Evolutionary conservation across 208 protist genomes (phyloP), one percentile per base, ranked within the genome.

Genomic region (Trypanosoma scelopori): DNA sequence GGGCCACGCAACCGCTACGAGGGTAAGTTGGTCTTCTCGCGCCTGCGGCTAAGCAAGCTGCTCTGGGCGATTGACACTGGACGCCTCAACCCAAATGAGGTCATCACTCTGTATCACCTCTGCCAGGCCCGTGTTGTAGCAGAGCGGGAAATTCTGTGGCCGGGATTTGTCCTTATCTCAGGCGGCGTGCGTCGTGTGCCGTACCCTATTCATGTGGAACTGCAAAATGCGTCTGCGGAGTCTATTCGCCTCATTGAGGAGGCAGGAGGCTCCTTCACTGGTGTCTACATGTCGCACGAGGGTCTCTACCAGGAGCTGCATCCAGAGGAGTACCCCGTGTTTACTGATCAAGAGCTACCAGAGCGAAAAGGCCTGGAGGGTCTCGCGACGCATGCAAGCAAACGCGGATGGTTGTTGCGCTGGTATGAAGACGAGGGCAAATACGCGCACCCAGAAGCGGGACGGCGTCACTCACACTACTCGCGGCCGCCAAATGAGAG

Each of bases 341-440:
- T 94, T 65, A 57, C 83, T 32, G 86, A 94, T 50, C 86, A 93
- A 63, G 81, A 94, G 28, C 56, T 96, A 6, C 91, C 91, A 0
- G 86, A 96, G 46, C 75, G 78, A 18, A 86, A 88, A 30, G 88
- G 86, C 6, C 76, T 96, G 11, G 84, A 94, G 71, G 77, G 74
- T 41, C 83, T 87, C 28, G 88, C 88, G 7, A 81, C 84, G 5
- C 84, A 82, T 53, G 82, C 91, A 3, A 47, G 42, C 23, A 92
- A 91, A 56, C 88, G 91, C 4, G 91, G 91, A 12, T 96, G 85
- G 85, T 73, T 96, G 28, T 39, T 81, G 43, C 84, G 87, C 62
- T 96, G 91, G 88, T 96, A 94, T 64, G 87, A 92, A 61, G 88
- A 94, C 30, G 85, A 92, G 52, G 79, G 81, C 56, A 92, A 92